phyloP scores from a whole-genome alignment of 163 green algal species.

The Volvox carteri region DNA sequence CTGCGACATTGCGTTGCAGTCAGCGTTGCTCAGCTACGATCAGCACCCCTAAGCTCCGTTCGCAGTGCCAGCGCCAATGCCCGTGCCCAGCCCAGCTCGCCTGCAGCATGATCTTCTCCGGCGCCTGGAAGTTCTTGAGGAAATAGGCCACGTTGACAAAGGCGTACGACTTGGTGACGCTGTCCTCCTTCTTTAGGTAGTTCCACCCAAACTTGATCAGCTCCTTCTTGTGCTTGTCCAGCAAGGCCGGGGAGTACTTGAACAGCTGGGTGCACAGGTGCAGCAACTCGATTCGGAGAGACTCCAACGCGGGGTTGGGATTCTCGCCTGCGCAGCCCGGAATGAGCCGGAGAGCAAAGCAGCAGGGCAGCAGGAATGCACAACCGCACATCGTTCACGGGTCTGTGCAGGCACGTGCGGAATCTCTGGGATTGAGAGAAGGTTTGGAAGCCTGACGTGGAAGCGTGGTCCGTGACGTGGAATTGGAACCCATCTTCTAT shows the following conservation, averaged over 20 bases:
- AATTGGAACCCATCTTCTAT: no score
- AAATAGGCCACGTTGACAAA: constrained; percentile 93
- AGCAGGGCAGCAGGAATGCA: no score
- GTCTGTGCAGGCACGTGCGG: no score
- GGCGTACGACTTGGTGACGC: constrained; percentile 84
- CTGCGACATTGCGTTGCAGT: no score
- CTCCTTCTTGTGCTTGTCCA: constrained; percentile 86
- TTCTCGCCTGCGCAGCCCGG: background rate
- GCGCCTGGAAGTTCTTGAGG: constrained; percentile 84
- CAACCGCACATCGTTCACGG: no score
- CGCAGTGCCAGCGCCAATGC: no score
- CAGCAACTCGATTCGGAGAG: constrained; percentile 68
- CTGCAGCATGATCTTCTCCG: constrained; percentile 94
- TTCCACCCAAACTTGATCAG: constrained; percentile 96
- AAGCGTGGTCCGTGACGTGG: no score
- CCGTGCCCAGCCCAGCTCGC: constrained; percentile 57
- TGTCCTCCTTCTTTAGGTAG: constrained; percentile 84
- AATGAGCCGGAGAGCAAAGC: no score
- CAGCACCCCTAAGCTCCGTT: no score
- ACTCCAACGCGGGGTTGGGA: constrained; percentile 37
- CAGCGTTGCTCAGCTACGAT: no score
- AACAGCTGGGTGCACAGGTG: constrained; percentile 65
- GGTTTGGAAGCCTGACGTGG: no score
- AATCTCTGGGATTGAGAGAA: no score
- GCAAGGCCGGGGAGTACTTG: constrained; percentile 53